Conservation (phyloP, 495 filamentous ascomycete species). For the Trichocladium uniseriatum region DNA sequence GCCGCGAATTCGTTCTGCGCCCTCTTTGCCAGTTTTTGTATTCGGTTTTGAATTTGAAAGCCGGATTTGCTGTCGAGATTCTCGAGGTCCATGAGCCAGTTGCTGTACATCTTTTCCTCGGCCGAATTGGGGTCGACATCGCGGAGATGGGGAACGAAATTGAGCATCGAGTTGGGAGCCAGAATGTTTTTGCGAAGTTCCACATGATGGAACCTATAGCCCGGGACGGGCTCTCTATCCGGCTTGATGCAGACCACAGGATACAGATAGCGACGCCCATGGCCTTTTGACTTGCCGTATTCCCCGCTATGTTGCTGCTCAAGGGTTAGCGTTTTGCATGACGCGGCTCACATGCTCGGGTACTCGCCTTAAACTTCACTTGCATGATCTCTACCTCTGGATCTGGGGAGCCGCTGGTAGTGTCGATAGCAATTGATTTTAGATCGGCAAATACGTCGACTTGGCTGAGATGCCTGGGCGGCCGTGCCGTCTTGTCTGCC, state of each 20-base stretch:
- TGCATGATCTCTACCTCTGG: conserved; percentile 20
- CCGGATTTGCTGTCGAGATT: conserved; percentile 41
- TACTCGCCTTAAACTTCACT: conserved; percentile 36
- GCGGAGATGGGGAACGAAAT: conserved; percentile 39
- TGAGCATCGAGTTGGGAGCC: conserved; percentile 40
- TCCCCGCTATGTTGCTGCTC: conserved; percentile 26
- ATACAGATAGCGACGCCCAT: conserved; percentile 23
- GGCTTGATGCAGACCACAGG: conserved; percentile 34
- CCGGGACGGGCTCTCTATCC: conserved; percentile 31
- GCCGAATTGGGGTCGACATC: conserved; percentile 35
- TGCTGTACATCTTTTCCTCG: conserved; percentile 35
- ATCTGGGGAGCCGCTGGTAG: conserved; percentile 1
- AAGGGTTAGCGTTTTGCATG: conserved; percentile 5
- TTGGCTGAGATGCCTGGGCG: conserved; percentile 27
- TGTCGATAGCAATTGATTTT: conserved; percentile 18
- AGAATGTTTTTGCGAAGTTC: conserved; percentile 43
- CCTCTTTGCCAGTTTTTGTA: conserved; percentile 31
- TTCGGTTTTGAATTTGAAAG: conserved; percentile 35
- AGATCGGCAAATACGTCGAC: conserved; percentile 35
- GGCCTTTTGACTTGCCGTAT: conserved; percentile 28
- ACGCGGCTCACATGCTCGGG: not conserved
- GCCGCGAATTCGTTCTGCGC: conserved; percentile 36
- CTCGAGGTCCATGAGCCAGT: conserved; percentile 40
- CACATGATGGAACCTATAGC: conserved; percentile 41
- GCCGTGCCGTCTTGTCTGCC: conserved; percentile 29